Evolutionary conservation across 148 eudicot species (phyloP).

Genomic region (Euryodendron excelsum): DNA sequence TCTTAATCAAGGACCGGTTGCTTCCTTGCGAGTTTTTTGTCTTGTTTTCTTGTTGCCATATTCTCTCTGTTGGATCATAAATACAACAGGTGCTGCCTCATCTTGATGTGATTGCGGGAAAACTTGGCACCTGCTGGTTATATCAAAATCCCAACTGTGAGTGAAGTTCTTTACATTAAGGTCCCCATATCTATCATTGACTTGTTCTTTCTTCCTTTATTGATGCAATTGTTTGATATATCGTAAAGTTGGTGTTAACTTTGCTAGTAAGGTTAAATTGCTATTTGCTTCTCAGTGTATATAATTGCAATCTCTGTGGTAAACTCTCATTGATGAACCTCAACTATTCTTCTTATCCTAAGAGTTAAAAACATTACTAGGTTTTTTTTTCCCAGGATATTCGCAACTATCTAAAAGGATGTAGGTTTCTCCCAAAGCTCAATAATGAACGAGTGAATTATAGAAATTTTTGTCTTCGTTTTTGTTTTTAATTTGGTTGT

Average conservation of each 20-base stretch:
- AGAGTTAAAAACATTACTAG: neutral
- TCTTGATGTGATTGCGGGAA: slow-evolving; percentile 27
- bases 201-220: neutral
- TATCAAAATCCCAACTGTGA: slow-evolving; percentile 47
- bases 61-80: neutral
- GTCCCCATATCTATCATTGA: neutral
- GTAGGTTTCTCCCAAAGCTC: slow-evolving; percentile 46
- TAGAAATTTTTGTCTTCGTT: too few species aligned
- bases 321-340: neutral
- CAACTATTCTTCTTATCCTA: neutral
- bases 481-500: too few species aligned
- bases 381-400: slow-evolving; percentile 26
- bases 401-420: slow-evolving; percentile 30
- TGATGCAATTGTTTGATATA: neutral
- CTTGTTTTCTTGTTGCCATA: neutral
- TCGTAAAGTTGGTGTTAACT: neutral
- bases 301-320: neutral
- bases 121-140: slow-evolving; percentile 46
- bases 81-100: neutral
- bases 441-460: slow-evolving; percentile 37
- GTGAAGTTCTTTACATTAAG: slow-evolving; percentile 5
- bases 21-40: neutral
- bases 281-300: neutral
- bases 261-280: neutral
- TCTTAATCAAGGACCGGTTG: neutral